Conservation (phyloP, 1,284 basidiomycete genomes). For the Pseudozyma pruni region DNA sequence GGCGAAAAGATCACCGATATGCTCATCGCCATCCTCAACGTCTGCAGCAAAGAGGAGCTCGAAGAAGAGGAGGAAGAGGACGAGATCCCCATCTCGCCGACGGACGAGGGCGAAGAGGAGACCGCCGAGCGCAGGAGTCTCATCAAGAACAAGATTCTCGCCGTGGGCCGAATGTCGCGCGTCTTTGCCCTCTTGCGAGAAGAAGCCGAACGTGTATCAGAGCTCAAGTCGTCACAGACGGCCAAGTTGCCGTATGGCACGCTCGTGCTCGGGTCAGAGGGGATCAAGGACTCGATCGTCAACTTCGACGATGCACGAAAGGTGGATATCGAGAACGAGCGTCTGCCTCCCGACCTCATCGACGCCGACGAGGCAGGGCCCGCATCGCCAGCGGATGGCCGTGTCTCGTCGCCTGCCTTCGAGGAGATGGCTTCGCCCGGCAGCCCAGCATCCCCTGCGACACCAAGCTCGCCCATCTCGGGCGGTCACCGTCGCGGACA, state of each 20-base stretch:
- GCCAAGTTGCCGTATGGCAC: constrained; percentile 84
- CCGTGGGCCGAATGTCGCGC: constrained; percentile 93
- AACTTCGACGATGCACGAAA: constrained; percentile 96
- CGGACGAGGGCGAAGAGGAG: constrained; percentile 70
- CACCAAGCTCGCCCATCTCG: constrained; percentile 49
- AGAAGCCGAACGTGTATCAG: constrained; percentile 96
- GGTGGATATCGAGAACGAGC: constrained; percentile 98
- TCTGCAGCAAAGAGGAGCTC: constrained; percentile 92
- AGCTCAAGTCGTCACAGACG: constrained; percentile 89
- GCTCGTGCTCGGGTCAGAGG: constrained; percentile 88
- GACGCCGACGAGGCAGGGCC: constrained; percentile 83
- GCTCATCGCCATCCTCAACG: constrained; percentile 92
- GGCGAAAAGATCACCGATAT: constrained; percentile 98
- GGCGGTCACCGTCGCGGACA: constrained; percentile 51
- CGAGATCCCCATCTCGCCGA: constrained; percentile 53
- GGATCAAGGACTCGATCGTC: constrained; percentile 93
- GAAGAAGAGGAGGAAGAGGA: constrained; percentile 83
- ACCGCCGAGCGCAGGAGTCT: constrained; percentile 79
- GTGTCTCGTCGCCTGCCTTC: constrained; percentile 70
- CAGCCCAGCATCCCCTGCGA: constrained; percentile 39
- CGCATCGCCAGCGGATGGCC: constrained; percentile 72
- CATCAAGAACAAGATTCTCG: constrained; percentile 98
- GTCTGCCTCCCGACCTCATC: constrained; percentile 85
- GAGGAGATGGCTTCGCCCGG: constrained; percentile 39
- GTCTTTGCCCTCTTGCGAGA: constrained; percentile 98